Conservation (phyloP, 169 alveolate genomes). For the Cryptosporidium sp. region DNA sequence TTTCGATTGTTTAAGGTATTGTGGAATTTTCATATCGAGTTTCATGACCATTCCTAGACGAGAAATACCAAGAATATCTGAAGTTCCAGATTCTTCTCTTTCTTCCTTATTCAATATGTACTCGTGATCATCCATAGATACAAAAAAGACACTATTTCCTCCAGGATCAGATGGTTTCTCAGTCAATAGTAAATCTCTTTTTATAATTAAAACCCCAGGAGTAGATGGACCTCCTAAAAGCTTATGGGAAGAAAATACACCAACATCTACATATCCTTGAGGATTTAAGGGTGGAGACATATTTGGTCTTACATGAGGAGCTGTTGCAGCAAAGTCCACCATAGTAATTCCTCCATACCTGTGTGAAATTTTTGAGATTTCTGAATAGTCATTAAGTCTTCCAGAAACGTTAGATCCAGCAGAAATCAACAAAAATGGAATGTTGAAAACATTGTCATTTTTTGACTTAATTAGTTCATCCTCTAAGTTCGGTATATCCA, state of each 20-base stretch:
- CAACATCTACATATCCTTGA: constrained; percentile 86
- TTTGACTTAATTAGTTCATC: constrained; percentile 67
- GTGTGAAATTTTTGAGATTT: constrained; percentile 82
- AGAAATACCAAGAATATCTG: constrained; percentile 90
- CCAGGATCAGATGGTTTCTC: constrained; percentile 86
- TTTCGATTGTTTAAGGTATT: constrained; percentile 52
- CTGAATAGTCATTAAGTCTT: constrained; percentile 80
- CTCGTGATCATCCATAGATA: constrained; percentile 88
- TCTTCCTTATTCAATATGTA: constrained; percentile 87
- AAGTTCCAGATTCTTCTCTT: constrained; percentile 96
- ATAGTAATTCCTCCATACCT: constrained; percentile 83
- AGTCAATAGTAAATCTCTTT: constrained; percentile 83
- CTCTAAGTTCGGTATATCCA: constrained; percentile 75
- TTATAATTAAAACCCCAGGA: constrained; percentile 89
- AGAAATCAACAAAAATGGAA: constrained; percentile 83
- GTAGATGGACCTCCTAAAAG: constrained; percentile 93
- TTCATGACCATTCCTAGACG: constrained; percentile 90
- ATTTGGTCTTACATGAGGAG: constrained; percentile 84
- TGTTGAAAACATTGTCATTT: constrained; percentile 60
- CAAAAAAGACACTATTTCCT: constrained; percentile 93
- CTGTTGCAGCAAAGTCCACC: constrained; percentile 88
- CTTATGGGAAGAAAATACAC: constrained; percentile 93
- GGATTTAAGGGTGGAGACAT: constrained; percentile 80
- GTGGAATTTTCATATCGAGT: constrained; percentile 83
- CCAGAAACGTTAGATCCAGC: constrained; percentile 92